Conservation (phyloP, 441 rosid genomes). For the Pelargonium cotyledonis region DNA sequence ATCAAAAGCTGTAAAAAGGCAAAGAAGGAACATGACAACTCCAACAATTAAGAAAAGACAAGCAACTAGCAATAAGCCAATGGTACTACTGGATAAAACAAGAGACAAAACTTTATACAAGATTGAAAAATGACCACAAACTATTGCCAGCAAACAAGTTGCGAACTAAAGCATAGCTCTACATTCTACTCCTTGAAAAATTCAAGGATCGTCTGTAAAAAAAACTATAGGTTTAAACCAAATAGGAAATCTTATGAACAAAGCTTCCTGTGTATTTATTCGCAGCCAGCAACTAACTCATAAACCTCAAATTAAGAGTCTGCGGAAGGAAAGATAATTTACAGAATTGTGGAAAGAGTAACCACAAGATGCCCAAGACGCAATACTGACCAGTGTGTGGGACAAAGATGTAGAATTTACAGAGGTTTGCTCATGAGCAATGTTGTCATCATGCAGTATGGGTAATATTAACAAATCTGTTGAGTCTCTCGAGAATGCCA, state of each 20-base stretch:
- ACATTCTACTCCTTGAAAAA: constrained; percentile 13
- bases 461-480: constrained; percentile 58
- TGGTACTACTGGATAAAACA: constrained; percentile 12
- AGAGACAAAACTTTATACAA: constrained; percentile 7
- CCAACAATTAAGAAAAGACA: no score
- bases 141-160: constrained; percentile 18
- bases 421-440: constrained; percentile 20
- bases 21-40: background rate
- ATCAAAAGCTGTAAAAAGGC: background rate
- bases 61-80: constrained; percentile 1
- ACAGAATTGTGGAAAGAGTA: constrained; percentile 25
- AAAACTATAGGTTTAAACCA: background rate
- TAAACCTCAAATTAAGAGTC: constrained; percentile 22
- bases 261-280: constrained; percentile 30
- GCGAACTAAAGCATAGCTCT: constrained; percentile 7
- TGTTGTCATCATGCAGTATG: constrained; percentile 60
- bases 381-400: constrained; percentile 9
- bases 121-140: constrained; percentile 6
- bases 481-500: constrained; percentile 69
- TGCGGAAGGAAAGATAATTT: constrained; percentile 31
- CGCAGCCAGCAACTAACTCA: constrained; percentile 33
- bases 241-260: constrained; percentile 13
- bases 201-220: constrained; percentile 9
- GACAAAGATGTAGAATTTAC: constrained; percentile 44
- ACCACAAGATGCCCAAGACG: constrained; percentile 11